Percentiles rank a stretch among this genome's conserved stretches.
phyloP scores from a whole-genome alignment of 2,329 filamentous ascomycete genomes.

The Didymella lethalis region DNA sequence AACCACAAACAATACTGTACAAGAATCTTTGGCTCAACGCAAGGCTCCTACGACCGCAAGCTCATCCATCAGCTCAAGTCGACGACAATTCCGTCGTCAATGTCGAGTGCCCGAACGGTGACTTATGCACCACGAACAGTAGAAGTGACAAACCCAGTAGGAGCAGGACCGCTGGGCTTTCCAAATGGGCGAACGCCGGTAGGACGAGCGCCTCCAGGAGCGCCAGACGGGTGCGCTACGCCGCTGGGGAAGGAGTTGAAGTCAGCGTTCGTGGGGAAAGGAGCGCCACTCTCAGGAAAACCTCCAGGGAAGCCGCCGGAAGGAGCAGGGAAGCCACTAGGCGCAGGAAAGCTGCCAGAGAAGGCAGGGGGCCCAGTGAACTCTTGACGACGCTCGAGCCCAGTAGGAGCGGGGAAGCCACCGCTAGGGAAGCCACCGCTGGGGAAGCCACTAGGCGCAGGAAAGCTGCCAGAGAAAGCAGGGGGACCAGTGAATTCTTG shows the following conservation, averaged over 20 bases:
- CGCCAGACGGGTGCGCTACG: background rate
- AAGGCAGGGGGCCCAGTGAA: background rate
- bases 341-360: constrained; percentile 9
- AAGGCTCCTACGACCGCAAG: background rate
- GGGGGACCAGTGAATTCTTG: constrained; percentile 1
- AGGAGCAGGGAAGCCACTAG: background rate
- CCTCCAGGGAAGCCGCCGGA: constrained; percentile 3
- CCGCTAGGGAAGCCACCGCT: background rate
- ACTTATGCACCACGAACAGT: constrained; percentile 14
- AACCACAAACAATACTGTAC: constrained; percentile 5
- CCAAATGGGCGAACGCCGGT: background rate
- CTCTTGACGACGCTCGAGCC: constrained; percentile 10
- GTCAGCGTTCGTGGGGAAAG: background rate
- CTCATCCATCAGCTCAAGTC: background rate
- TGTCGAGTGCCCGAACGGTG: background rate
- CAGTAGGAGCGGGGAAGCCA: background rate
- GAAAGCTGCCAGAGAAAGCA: constrained; percentile 9
- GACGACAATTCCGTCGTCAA: constrained; percentile 2
- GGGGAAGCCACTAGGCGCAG: background rate
- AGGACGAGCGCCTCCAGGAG: constrained; percentile 1
- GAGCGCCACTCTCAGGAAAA: background rate
- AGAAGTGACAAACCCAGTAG: constrained; percentile 15
- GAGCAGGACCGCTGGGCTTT: background rate
- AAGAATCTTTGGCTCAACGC: constrained; percentile 10
- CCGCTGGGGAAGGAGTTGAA: background rate